phyloP scores from a whole-genome alignment of 176 grass and related monocot species.

The Ensete glaucum region DNA sequence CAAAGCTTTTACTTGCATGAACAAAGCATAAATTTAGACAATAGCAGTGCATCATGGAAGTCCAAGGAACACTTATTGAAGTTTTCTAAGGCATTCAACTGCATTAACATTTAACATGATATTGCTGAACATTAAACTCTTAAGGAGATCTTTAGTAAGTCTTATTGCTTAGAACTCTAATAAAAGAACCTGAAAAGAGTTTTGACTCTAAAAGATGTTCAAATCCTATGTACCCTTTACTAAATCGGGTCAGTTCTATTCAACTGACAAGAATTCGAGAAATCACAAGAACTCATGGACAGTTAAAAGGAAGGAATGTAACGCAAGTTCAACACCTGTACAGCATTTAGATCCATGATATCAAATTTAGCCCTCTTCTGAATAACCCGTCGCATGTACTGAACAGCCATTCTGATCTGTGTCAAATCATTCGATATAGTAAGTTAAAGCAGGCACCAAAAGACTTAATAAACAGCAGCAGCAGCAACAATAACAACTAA shows the following conservation, averaged over 20 bases:
- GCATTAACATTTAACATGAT: too few relatives aligned
- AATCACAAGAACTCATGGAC: neutral
- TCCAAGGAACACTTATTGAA: too few relatives aligned
- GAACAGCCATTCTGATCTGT: slow-evolving; percentile 88
- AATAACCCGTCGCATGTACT: slow-evolving; percentile 84
- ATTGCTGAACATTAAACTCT: too few relatives aligned
- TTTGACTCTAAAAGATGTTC: neutral
- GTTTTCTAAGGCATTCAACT: too few relatives aligned
- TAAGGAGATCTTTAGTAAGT: too few relatives aligned
- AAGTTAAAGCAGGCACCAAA: neutral
- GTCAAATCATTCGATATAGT: neutral
- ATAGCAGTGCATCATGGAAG: too few relatives aligned
- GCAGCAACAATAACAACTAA: neutral
- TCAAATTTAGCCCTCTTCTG: slow-evolving; percentile 97
- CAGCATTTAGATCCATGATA: slow-evolving; percentile 90
- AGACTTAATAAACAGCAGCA: neutral
- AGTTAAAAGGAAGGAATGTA: neutral
- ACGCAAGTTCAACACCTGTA: slow-evolving; percentile 36
- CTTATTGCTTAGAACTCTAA: too few relatives aligned
- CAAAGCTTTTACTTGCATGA: neutral
- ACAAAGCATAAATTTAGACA: neutral
- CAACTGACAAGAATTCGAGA: neutral
- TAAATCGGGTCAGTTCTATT: neutral
- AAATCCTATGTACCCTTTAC: neutral
- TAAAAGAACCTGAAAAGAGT: too few relatives aligned